Base-by-base conservation (phyloP, 176 grass and related monocot species). In the Elaeis guineensis region DNA sequence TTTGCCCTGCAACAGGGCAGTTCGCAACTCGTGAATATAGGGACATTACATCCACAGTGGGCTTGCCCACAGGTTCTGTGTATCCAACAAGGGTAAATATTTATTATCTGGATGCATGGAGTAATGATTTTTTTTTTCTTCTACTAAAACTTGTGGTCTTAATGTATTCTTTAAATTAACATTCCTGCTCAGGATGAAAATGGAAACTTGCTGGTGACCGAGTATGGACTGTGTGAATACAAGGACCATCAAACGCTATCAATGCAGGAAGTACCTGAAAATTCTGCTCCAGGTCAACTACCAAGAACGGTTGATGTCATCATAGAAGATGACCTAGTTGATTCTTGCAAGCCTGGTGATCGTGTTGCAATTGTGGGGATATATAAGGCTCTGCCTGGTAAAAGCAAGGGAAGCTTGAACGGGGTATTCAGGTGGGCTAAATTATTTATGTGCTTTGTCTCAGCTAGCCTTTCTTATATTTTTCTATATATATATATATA, bases 221-320 rank as follows among this genome's bases (percentile, higher is more conserved):
- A 98, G 55, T 92, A 91, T 16, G 93, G 93, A 21, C 64, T 98
- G 74, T 98, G 87, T 69, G 76, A 92, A 72, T 98, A 98, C 64
- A 98, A 89, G 71, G 93, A 98, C 62, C 93, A 98, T 59, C 93
- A 98, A 75, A 92, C 87, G 51, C 51, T 92, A 61, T 98, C 87
- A 6, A 89, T 98, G 87, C 93, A 98, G 89, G 93, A 98, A 72
- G 85, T 98, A 7, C 93, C 87, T 72, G 93, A 98, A 80, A 98
- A 92, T 72, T 88, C 93, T 69, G 87, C 84, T 39, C 93, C 93
- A 50, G 93, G 93, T 63, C 93, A 98, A 39, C 84, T 98, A 23
- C 93, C 93, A 56, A 90, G 93, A 76, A 92, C 81, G 54, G 81
- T 98, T 11, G 93, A 98, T 80, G 73, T 92, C 28, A 92, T 98